Conservation (phyloP, 768 basidiomycete genomes). For the Nevesoporus exiguus region DNA sequence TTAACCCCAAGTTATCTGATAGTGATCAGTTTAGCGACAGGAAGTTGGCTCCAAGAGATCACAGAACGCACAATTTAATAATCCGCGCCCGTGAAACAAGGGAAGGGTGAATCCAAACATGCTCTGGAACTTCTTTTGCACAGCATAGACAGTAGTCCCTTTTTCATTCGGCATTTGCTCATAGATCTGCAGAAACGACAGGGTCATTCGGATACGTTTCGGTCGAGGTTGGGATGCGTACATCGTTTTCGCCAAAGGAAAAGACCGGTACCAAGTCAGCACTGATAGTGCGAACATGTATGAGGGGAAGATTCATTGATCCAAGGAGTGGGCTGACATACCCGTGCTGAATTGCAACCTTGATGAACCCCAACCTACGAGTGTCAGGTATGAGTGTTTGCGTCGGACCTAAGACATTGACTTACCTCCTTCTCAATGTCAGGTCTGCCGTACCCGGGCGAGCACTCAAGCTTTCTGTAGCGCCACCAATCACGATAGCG, state of each 20-base stretch:
- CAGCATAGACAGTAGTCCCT: slow-evolving; percentile 79
- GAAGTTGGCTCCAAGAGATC: not conserved
- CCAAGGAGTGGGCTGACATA: slow-evolving; percentile 30
- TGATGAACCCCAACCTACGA: slow-evolving; percentile 86
- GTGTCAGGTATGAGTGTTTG: not conserved
- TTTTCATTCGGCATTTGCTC: slow-evolving; percentile 95
- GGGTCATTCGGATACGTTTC: not conserved
- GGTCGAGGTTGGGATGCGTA: slow-evolving; percentile 35
- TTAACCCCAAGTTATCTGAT: slow-evolving; percentile 82
- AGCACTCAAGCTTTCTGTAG: slow-evolving; percentile 90
- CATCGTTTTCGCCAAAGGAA: slow-evolving; percentile 98
- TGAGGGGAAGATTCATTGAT: not conserved
- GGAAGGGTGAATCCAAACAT: slow-evolving; percentile 96
- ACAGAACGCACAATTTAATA: slow-evolving; percentile 83
- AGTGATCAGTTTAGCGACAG: not conserved
- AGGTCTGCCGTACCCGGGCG: slow-evolving; percentile 96
- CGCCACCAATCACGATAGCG: slow-evolving; percentile 95
- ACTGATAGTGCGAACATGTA: slow-evolving; percentile 36
- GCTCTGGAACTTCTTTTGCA: slow-evolving; percentile 90
- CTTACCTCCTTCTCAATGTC: slow-evolving; percentile 67
- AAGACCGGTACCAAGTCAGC: slow-evolving; percentile 97
- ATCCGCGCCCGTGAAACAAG: slow-evolving; percentile 92
- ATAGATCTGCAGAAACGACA: slow-evolving; percentile 63
- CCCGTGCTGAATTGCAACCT: slow-evolving; percentile 89
- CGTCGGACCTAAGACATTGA: not conserved